A percentile compares a stretch with the other conserved stretches of the same genome.
Evolutionary conservation across 257 asterid genomes (phyloP).

Genomic region (Primulina tabacum): DNA sequence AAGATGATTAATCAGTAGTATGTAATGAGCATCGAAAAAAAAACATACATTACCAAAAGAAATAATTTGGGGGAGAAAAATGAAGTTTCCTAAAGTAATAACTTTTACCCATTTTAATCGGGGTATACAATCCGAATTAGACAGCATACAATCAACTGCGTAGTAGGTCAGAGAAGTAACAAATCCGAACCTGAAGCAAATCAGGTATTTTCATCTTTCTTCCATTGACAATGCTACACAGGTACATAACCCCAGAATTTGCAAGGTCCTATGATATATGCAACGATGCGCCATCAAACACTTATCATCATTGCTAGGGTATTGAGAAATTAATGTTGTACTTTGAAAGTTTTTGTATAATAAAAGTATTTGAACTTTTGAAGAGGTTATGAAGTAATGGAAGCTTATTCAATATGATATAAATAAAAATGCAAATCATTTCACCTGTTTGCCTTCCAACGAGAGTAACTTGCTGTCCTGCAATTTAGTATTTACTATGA

Average conservation of each 20-base stretch:
- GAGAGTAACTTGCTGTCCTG: slow-evolving; percentile 74
- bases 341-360: neutral
- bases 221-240: slow-evolving; percentile 55
- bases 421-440: slow-evolving; percentile 7
- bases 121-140: neutral
- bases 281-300: slow-evolving; percentile 10
- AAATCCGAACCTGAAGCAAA: slow-evolving; percentile 52
- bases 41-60: neutral
- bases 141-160: neutral
- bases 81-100: neutral
- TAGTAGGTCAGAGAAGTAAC: neutral
- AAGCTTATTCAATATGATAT: neutral
- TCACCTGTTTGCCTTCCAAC: slow-evolving; percentile 79
- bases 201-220: slow-evolving; percentile 59
- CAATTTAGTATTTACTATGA: slow-evolving; percentile 24
- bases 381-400: slow-evolving; percentile 1
- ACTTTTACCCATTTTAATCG: neutral
- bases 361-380: neutral
- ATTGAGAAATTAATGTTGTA: neutral
- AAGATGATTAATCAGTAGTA: neutral
- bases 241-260: slow-evolving; percentile 73
- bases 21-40: neutral
- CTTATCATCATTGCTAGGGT: slow-evolving; percentile 3
- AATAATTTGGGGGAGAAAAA: neutral
- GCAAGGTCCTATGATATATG: slow-evolving; percentile 53